Percentiles rank a stretch among this genome's conserved stretches.
Conservation (phyloP, 768 basidiomycete genomes). For the Baorangia bicolor region DNA sequence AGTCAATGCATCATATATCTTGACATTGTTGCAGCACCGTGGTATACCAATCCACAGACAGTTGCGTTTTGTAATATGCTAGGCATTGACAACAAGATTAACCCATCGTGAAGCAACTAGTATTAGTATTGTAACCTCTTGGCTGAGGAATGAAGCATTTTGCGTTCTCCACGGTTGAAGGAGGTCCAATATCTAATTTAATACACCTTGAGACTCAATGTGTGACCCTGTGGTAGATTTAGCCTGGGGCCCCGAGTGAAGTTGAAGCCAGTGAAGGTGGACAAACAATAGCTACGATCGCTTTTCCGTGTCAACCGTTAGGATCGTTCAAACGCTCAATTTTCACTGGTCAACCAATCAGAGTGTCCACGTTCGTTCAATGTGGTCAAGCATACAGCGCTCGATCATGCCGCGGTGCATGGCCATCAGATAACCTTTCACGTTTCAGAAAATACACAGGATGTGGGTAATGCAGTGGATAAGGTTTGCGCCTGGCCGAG, state of each 20-base stretch:
- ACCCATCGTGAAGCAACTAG: conserved; percentile 24
- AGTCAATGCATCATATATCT: background rate
- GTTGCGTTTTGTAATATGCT: conserved; percentile 81
- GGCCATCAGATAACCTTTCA: too few relatives aligned
- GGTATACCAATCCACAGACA: conserved; percentile 89
- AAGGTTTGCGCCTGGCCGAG: background rate
- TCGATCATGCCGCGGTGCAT: too few relatives aligned
- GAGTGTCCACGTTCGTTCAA: background rate
- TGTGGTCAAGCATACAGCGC: background rate
- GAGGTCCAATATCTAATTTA: background rate
- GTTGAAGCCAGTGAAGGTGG: too few relatives aligned
- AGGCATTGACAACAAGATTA: conserved; percentile 72
- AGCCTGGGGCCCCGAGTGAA: too few relatives aligned
- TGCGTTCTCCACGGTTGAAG: background rate
- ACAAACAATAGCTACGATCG: too few relatives aligned
- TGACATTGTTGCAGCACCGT: conserved; percentile 49
- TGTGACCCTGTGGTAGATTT: too few relatives aligned
- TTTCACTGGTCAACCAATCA: background rate
- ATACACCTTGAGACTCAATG: background rate
- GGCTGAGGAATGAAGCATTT: background rate
- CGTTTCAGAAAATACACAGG: too few relatives aligned
- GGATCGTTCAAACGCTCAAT: background rate
- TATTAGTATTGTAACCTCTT: background rate
- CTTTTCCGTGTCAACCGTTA: too few relatives aligned
- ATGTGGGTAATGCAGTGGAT: background rate